These are phyloP conservation scores for Verticillium tricorpus DNA, from an alignment of 2,329 filamentous ascomycete species.

Conservation along the genomic window DNA sequence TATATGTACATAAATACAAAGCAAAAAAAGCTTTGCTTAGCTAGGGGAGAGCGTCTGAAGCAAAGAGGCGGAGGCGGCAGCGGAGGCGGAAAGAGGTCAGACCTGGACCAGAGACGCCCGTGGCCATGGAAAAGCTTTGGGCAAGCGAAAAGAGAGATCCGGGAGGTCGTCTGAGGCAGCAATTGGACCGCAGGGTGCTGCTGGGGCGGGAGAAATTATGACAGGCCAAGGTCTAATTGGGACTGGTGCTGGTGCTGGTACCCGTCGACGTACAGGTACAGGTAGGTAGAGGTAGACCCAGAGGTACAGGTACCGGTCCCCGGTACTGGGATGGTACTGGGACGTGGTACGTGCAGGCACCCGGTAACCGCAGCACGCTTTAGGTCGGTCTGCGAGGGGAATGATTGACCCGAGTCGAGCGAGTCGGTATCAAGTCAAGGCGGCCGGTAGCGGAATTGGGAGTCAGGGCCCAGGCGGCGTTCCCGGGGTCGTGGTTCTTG, in stretches of 20 bases:
- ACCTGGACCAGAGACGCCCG: conserved; percentile 13
- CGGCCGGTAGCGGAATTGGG: not conserved
- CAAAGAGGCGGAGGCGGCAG: not conserved
- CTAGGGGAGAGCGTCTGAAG: conserved; percentile 9
- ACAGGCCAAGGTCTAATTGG: not conserved
- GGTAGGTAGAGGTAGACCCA: not conserved
- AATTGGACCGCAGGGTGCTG: not conserved
- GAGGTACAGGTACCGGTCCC: not conserved
- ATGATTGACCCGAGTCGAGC: not conserved
- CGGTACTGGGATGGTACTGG: not conserved
- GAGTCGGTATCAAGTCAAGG: not conserved
- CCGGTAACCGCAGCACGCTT: not conserved
- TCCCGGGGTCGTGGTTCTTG: conserved; percentile 13
- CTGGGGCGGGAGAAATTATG: not conserved
- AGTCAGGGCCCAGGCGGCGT: conserved; percentile 3
- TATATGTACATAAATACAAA: conserved; percentile 34
- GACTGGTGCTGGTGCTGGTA: not conserved
- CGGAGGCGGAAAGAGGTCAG: conserved; percentile 15
- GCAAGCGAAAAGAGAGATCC: conserved; percentile 17
- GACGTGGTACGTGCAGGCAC: not conserved
- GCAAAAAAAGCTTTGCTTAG: conserved; percentile 10
- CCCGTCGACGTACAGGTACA: not conserved
- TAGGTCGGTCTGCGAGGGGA: not conserved
- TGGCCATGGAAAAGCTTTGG: conserved; percentile 27
- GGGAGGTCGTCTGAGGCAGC: conserved; percentile 4